A percentile compares a stretch with the other conserved stretches of the same genome.
Conservation (phyloP, 768 basidiomycete genomes). For the Porpolomopsis calyptriformis region DNA sequence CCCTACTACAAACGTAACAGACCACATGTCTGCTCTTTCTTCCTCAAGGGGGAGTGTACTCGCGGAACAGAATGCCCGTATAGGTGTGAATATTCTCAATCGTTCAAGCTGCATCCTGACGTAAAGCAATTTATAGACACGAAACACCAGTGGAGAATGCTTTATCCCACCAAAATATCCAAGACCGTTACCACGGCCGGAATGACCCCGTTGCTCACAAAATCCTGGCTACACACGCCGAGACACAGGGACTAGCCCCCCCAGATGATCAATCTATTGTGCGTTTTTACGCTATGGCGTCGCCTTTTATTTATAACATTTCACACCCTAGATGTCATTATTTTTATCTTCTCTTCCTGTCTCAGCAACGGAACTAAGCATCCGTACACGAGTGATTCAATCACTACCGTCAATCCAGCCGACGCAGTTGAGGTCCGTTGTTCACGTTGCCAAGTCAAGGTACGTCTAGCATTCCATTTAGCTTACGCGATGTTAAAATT, state of each 20-base stretch:
- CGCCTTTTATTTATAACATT: background rate
- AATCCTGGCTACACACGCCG: conserved; percentile 73
- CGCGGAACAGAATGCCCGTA: conserved; percentile 91
- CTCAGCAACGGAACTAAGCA: conserved; percentile 56
- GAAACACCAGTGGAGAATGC: conserved; percentile 81
- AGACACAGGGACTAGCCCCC: conserved; percentile 70
- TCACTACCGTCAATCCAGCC: conserved; percentile 57
- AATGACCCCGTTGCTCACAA: conserved; percentile 93
- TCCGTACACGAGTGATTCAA: conserved; percentile 62
- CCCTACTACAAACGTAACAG: conserved; percentile 96
- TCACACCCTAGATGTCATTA: conserved; percentile 56
- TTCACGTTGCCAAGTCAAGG: conserved; percentile 76
- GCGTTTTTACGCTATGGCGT: conserved; percentile 23
- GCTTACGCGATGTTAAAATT: background rate
- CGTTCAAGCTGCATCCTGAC: background rate
- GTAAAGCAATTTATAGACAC: conserved; percentile 44
- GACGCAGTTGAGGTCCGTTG: conserved; percentile 67
- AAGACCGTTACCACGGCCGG: conserved; percentile 86
- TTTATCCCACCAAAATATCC: conserved; percentile 83
- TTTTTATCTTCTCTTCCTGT: conserved; percentile 71
- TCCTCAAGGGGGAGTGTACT: conserved; percentile 87
- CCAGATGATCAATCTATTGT: conserved; percentile 86
- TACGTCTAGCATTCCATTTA: conserved; percentile 20
- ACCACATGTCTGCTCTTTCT: conserved; percentile 92
- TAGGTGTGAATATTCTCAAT: conserved; percentile 4